phyloP scores from a whole-genome alignment of 2,329 filamentous ascomycete species.

The Colletotrichum sp. region DNA sequence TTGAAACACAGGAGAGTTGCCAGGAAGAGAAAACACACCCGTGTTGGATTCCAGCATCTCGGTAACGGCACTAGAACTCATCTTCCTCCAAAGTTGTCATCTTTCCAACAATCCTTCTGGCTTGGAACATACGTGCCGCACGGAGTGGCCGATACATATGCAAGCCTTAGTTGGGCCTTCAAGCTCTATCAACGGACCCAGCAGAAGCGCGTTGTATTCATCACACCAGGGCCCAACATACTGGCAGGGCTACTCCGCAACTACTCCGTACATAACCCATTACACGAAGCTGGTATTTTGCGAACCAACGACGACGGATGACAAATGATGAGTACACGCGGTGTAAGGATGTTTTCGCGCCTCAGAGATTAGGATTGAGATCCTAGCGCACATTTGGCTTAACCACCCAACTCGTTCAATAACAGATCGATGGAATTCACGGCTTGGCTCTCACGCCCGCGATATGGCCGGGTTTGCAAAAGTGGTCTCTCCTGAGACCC shows the following conservation, averaged over 20 bases:
- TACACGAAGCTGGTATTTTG: not conserved
- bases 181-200: not conserved
- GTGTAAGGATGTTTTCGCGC: not conserved
- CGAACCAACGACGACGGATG: not conserved
- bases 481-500: not conserved
- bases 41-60: not conserved
- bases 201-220: not conserved
- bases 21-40: not conserved
- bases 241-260: not conserved
- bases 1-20: not conserved
- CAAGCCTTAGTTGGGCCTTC: not conserved
- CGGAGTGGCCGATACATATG: not conserved
- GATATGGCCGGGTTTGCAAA: not conserved
- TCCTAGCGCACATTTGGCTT: not conserved
- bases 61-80: not conserved
- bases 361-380: not conserved
- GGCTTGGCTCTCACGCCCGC: not conserved
- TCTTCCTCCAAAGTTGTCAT: not conserved
- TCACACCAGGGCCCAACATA: not conserved
- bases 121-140: not conserved
- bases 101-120: not conserved
- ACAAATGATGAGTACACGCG: not conserved
- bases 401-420: not conserved
- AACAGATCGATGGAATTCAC: not conserved
- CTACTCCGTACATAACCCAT: not conserved